These are phyloP conservation scores for Malus asiatica DNA, from an alignment of 306 rosid genomes.

Conservation along the genomic window DNA sequence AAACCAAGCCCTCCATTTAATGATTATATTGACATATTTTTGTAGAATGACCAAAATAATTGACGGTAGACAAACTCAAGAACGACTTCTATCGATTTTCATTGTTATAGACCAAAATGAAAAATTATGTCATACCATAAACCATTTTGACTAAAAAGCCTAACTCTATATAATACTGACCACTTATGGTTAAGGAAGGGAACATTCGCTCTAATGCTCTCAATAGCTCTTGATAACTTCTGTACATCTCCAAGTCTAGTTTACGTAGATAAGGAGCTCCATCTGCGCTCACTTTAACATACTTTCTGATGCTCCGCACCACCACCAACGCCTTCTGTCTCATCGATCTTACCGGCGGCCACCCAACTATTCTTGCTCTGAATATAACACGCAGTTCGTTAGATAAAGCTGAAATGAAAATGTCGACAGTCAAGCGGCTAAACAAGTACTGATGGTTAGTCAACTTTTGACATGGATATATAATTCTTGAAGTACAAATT, in stretches of 20 bases:
- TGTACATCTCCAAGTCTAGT: conserved; percentile 18
- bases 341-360: conserved; percentile 28
- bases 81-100: no score
- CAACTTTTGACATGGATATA: not conserved
- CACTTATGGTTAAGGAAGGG: conserved; percentile 8
- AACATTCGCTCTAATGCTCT: conserved; percentile 19
- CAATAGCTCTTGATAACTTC: conserved; percentile 13
- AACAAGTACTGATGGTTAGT: not conserved
- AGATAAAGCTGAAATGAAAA: not conserved
- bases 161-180: not conserved
- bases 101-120: no score
- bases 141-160: no score
- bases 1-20: no score
- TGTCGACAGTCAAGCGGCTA: not conserved
- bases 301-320: not conserved
- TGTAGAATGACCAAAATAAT: no score
- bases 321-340: conserved; percentile 20
- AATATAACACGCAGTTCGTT: not conserved
- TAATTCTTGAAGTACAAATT: not conserved
- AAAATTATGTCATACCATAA: no score
- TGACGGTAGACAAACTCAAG: no score
- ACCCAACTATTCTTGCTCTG: conserved; percentile 17
- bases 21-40: no score
- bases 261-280: conserved; percentile 28
- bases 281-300: conserved; percentile 26